Conservation (phyloP, 768 basidiomycete genomes). For the Phanerodontia chrysosporium region DNA sequence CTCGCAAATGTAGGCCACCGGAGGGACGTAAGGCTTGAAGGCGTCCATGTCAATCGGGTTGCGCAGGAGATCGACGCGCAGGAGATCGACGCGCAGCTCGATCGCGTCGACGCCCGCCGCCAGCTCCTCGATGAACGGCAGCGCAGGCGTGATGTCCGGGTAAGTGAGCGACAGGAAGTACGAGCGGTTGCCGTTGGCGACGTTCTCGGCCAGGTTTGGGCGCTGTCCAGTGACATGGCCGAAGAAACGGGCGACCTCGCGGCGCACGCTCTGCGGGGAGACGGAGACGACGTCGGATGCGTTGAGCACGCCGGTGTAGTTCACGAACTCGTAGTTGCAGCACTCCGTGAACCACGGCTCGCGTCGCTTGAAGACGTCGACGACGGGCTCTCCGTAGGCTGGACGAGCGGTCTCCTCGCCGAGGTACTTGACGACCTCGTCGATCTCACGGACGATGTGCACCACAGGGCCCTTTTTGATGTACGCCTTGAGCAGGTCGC, state of each 20-base stretch:
- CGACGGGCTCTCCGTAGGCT: conserved; percentile 81
- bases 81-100: conserved; percentile 89
- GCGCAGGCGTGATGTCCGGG: conserved; percentile 74
- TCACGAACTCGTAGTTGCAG: conserved; percentile 79
- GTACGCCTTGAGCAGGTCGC: conserved; percentile 69
- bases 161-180: conserved; percentile 94
- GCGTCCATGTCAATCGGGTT: conserved; percentile 41
- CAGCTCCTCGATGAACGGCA: conserved; percentile 66
- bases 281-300: neutral
- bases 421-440: conserved; percentile 80
- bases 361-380: conserved; percentile 80
- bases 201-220: conserved; percentile 59
- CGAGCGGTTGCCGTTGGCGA: conserved; percentile 56
- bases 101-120: conserved; percentile 85
- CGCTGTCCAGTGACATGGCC: conserved; percentile 72
- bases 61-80: conserved; percentile 89
- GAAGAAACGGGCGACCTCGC: conserved; percentile 84
- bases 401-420: conserved; percentile 74
- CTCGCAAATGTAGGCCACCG: conserved; percentile 66
- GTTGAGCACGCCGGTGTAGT: conserved; percentile 46
- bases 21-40: conserved; percentile 55
- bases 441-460: conserved; percentile 74
- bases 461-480: conserved; percentile 69
- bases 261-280: conserved; percentile 35
- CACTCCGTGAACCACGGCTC: conserved; percentile 86